Base-by-base conservation (phyloP, 805 yeast genomes). In the Cyberlindnera mississippiensis region DNA sequence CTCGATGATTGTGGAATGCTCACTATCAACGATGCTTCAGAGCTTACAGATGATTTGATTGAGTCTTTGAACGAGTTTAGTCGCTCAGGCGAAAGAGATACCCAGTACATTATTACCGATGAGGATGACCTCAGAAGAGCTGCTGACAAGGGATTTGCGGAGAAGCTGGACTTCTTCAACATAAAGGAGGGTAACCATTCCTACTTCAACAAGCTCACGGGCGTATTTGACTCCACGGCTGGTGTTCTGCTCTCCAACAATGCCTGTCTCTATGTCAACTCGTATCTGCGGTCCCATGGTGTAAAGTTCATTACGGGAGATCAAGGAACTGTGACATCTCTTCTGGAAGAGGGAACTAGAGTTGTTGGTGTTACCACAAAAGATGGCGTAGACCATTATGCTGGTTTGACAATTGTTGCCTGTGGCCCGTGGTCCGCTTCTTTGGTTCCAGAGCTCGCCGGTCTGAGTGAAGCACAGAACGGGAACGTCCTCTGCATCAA, bases 401-500 rank as follows among this genome's bases (percentile, higher is more conserved):
- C 50, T n/a, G 55, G 49, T 27, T 7, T 49, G 16, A 41, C 45
- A 2, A 40, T 53, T 14, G 18, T 46, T 3, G 44, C 48, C 7
- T 13, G 47, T 28, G 57, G 55, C 11, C 54, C 57, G 12, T 53
- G 57, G 57, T 33, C 54, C 5, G 37, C 55, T 4, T 45, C 49
- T 3, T 6, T 50, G 6, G 36, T 52, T 1, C 50, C 47, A 10
- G 42, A 48, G 22, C 44, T 67, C 8, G 61, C 57, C 37, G 67
- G 68, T 11, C 53, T 63, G 26, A 59, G 57, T 42, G 68, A 64
- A 42, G 71, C 63, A 1, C 54, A 63, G 8, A 53, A 59, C 4
- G 71, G 68, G 8, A 66, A 64, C 46, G 56, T 67, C 19, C 41
- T 60, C 2, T 42, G 57, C 10, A 51, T 62, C 44, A 58, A 63